A percentile compares a stretch with the other conserved stretches of the same genome.
Conservation (phyloP, 2,329 filamentous ascomycete species). For the Escovopsis weberi region DNA sequence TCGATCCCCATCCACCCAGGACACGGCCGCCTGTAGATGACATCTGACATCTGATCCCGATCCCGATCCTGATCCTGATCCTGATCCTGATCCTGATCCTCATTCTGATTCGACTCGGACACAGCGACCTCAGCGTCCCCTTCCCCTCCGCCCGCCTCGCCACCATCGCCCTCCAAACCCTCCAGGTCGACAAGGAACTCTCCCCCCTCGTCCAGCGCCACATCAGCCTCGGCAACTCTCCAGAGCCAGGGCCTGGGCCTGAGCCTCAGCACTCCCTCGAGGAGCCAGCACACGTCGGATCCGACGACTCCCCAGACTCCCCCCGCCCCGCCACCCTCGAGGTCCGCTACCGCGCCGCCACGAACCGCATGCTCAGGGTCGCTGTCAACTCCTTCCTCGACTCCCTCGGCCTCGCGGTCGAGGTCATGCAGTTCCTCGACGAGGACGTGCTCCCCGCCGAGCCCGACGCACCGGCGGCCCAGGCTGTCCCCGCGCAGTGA, state of each 20-base stretch:
- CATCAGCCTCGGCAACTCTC: conserved; percentile 53
- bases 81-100: too few species aligned
- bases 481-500: too few species aligned
- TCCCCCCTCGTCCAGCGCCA: conserved; percentile 67
- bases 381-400: conserved; percentile 96
- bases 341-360: conserved; percentile 72
- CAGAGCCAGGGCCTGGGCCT: too few species aligned
- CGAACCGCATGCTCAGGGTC: conserved; percentile 91
- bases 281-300: too few species aligned
- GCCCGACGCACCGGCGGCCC: too few species aligned
- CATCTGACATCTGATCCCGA: too few species aligned
- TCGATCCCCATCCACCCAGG: too few species aligned
- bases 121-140: conserved; percentile 60
- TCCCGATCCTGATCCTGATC: too few species aligned
- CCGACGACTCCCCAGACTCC: conserved; percentile 16
- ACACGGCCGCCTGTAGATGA: too few species aligned
- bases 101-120: too few species aligned
- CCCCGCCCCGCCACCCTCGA: conserved; percentile 30
- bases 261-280: too few species aligned
- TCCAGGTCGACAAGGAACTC: conserved; percentile 78
- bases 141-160: conserved; percentile 72
- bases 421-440: conserved; percentile 84
- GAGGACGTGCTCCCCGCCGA: conserved; percentile 59
- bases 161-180: conserved; percentile 54
- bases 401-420: conserved; percentile 66